Percentiles rank a stretch among this genome's conserved stretches.
phyloP scores from a whole-genome alignment of 306 rosid species.

The Ormosia emarginata region DNA sequence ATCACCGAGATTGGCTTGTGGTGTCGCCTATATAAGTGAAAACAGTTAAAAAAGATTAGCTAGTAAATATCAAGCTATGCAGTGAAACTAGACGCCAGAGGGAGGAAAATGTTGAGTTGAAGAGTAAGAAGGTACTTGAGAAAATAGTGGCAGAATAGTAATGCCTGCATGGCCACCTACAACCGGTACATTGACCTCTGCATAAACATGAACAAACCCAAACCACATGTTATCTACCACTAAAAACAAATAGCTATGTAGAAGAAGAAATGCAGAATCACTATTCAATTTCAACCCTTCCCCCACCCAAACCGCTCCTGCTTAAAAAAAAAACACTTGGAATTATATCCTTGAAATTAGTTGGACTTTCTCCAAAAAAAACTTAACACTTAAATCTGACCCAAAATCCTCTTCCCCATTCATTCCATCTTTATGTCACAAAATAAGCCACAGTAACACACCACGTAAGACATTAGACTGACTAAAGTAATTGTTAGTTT shows the following conservation, averaged over 20 bases:
- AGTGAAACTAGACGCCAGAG: neutral
- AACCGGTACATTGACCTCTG: conserved; percentile 96
- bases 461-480: neutral
- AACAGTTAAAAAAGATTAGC: conserved; percentile 3
- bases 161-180: conserved; percentile 98
- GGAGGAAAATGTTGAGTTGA: neutral
- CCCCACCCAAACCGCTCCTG: neutral
- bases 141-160: conserved; percentile 93
- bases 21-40: conserved; percentile 60
- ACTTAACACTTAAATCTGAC: neutral
- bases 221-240: neutral
- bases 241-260: neutral
- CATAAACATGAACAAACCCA: conserved; percentile 26
- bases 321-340: neutral
- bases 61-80: neutral
- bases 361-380: neutral
- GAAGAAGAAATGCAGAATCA: neutral
- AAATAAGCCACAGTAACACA: neutral
- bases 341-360: neutral
- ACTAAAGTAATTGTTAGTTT: neutral
- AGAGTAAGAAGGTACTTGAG: conserved; percentile 56
- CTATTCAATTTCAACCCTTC: neutral
- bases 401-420: neutral
- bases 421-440: neutral
- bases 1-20: conserved; percentile 68